These are phyloP conservation scores for Aspergillus piperis DNA, from an alignment of 2,329 filamentous ascomycete genomes.

Conservation along the genomic window DNA sequence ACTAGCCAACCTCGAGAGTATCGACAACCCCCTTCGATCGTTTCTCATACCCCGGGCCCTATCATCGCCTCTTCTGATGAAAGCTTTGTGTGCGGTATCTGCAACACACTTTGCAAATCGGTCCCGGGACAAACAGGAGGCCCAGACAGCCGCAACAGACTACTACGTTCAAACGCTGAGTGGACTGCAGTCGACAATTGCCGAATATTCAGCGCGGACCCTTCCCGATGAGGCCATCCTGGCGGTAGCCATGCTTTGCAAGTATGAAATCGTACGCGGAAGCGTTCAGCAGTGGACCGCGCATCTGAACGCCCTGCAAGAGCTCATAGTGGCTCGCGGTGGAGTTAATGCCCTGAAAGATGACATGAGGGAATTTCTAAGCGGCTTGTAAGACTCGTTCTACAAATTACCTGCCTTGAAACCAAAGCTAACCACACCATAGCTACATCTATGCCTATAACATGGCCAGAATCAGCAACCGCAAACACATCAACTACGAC, in stretches of 20 bases:
- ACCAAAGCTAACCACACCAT: background rate
- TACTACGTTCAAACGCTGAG: slow-evolving; percentile 38
- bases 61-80: slow-evolving; percentile 39
- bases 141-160: slow-evolving; percentile 32
- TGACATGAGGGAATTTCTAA: slow-evolving; percentile 35
- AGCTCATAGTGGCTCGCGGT: slow-evolving; percentile 35
- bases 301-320: slow-evolving; percentile 39
- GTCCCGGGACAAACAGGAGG: slow-evolving; percentile 22
- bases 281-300: slow-evolving; percentile 42
- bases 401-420: no score
- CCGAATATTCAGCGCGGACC: slow-evolving; percentile 15
- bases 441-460: slow-evolving; percentile 40
- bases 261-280: slow-evolving; percentile 42
- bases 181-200: slow-evolving; percentile 33
- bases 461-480: slow-evolving; percentile 38
- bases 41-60: slow-evolving; percentile 40
- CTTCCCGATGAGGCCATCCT: slow-evolving; percentile 37
- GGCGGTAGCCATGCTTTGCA: slow-evolving; percentile 40
- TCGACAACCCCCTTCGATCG: slow-evolving; percentile 39
- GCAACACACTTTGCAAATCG: slow-evolving; percentile 41
- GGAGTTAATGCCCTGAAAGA: slow-evolving; percentile 32
- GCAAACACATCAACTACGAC: slow-evolving; percentile 23
- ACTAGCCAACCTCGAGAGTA: slow-evolving; percentile 39
- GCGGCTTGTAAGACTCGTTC: slow-evolving; percentile 33
- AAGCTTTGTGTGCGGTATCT: slow-evolving; percentile 41